phyloP scores from a whole-genome alignment of 164 flowering plant species.

The Sedum album region DNA sequence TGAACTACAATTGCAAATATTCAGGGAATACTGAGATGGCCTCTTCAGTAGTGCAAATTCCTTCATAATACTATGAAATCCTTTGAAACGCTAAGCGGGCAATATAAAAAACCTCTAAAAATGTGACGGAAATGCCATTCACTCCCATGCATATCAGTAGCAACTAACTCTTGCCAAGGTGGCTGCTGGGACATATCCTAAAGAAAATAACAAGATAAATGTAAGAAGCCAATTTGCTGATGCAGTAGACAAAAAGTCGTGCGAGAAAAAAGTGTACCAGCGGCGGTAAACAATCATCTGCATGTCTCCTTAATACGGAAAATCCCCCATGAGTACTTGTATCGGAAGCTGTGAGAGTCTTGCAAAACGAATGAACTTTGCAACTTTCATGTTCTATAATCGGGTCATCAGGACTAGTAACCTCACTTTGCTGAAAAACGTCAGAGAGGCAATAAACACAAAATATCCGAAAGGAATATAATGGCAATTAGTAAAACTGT shows the following conservation, averaged over 20 bases:
- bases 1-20: neutral
- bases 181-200: conserved; percentile 96
- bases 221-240: neutral
- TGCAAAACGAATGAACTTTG: conserved; percentile 77
- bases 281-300: conserved; percentile 93
- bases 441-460: no score
- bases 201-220: conserved; percentile 7
- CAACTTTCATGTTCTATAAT: conserved; percentile 60
- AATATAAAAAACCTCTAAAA: conserved; percentile 54
- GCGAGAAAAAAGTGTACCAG: conserved; percentile 30
- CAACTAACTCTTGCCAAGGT: conserved; percentile 89
- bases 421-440: conserved; percentile 78
- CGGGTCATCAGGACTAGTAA: conserved; percentile 66
- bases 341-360: conserved; percentile 94
- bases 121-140: conserved; percentile 95
- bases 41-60: neutral
- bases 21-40: neutral
- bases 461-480: no score
- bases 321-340: conserved; percentile 99
- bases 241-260: neutral
- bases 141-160: conserved; percentile 74
- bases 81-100: neutral
- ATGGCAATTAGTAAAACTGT: no score
- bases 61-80: neutral
- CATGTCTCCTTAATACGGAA: conserved; percentile 92